Base-by-base conservation (phyloP, 1,284 basidiomycete species). In the Ustilago xerochloae region DNA sequence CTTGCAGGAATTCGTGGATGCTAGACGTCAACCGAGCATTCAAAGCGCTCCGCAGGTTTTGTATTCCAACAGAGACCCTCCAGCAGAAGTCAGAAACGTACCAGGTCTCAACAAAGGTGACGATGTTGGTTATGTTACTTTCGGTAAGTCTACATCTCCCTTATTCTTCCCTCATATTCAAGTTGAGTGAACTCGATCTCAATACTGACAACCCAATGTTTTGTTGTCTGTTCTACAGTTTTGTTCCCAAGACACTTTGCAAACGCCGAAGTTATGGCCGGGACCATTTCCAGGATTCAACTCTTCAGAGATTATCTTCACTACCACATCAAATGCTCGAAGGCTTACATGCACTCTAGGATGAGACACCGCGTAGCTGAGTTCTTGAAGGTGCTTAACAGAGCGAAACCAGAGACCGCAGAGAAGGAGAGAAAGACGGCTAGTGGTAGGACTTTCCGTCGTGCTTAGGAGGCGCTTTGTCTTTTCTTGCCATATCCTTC, bases 1-100 rank as follows among this genome's bases (percentile, higher is more conserved):
- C 87, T 87, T 99, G 65, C 97, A 99, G 88, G 97, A 99, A 90
- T 99, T 99, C 78, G 97, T 98, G 45, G 97, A 99, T 87, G 96
- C 97, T 9, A 89, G 96, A 62, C 89, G 94, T 68, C 90, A 94
- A 68, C 93, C 95, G 1, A 91, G 91, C 16, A 92, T 99, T 69
- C 97, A 99, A 86, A 95, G 92, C 77, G 97, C 97, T 0, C 97
- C 97, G 0, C 97, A 99, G 86, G 97, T 99, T 6, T 88, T 96
- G n/a, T 99, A 98, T 86, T 92, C 93, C 33, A 97, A 92, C 82
- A 90, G 94, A 52, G 94, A 97, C 51, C 94, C 97, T 20, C 97
- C 97, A 1, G 89, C 97, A 24, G 97, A 99, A 86, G 95, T 99
- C 70, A 90, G 95, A 38, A 90, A 93, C 79, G 87, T 97, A 1